phyloP scores from a whole-genome alignment of 2,329 filamentous ascomycete species.

The Apiospora koreana region DNA sequence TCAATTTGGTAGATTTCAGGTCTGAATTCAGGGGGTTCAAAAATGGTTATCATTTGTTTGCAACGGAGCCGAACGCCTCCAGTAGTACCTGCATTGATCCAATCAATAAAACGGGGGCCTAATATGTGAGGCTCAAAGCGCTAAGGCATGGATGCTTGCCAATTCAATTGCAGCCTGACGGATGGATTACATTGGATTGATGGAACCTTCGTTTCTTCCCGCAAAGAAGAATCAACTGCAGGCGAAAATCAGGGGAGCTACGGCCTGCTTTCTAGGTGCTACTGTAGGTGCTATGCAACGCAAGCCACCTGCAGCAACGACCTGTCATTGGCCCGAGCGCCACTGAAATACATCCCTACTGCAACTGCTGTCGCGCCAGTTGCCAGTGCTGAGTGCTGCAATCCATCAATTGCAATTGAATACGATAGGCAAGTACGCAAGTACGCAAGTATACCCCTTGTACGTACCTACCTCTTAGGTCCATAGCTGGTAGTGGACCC shows the following conservation, averaged over 20 bases:
- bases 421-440: too few relatives aligned
- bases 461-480: too few relatives aligned
- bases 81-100: not conserved
- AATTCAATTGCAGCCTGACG: constrained; percentile 6
- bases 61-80: not conserved
- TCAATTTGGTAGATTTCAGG: not conserved
- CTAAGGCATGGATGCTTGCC: not conserved
- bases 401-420: too few relatives aligned
- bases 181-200: not conserved
- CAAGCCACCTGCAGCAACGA: not conserved
- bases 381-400: too few relatives aligned
- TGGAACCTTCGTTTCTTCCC: not conserved
- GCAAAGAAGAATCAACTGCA: not conserved
- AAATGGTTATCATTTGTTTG: not conserved
- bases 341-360: not conserved
- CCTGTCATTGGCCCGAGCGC: not conserved
- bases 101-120: not conserved
- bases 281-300: not conserved
- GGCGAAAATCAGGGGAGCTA: not conserved
- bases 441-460: not conserved
- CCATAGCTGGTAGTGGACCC: not conserved
- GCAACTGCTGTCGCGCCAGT: too few relatives aligned
- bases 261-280: not conserved
- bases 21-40: not conserved
- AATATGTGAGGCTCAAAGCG: not conserved